A percentile compares a stretch with the other conserved stretches of the same genome.
Conservation (phyloP, 164 flowering plant species). For the Liriodendron chinense region DNA sequence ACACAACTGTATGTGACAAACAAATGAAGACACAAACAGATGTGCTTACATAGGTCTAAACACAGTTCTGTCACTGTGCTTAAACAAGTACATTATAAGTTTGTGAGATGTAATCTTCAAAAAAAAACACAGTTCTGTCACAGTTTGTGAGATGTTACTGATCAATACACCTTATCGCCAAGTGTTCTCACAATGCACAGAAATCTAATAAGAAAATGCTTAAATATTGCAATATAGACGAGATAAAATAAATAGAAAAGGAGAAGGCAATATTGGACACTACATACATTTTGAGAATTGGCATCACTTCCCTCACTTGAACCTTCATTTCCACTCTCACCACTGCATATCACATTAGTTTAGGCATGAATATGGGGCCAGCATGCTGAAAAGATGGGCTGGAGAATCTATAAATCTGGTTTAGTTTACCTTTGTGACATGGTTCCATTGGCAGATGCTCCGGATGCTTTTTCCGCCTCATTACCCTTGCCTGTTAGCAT, state of each 20-base stretch:
- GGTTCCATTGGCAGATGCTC: constrained; percentile 28
- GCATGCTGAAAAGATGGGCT: background rate
- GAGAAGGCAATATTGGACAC: background rate
- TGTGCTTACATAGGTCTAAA: too few relatives aligned
- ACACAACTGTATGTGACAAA: too few relatives aligned
- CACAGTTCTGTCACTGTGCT: too few relatives aligned
- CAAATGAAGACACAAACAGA: too few relatives aligned
- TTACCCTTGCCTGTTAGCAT: constrained; percentile 45
- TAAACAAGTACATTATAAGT: too few relatives aligned
- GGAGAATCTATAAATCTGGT: background rate
- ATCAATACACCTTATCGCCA: too few relatives aligned
- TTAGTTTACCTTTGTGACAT: constrained; percentile 22
- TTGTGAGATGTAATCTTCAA: too few relatives aligned
- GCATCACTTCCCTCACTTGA: constrained; percentile 39
- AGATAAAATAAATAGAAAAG: background rate
- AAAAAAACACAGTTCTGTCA: too few relatives aligned
- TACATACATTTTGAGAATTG: constrained; percentile 29
- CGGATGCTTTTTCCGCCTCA: constrained; percentile 39
- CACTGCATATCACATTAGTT: constrained; percentile 21
- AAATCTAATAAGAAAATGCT: too few relatives aligned
- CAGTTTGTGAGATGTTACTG: too few relatives aligned
- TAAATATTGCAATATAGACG: background rate
- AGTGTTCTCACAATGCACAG: too few relatives aligned
- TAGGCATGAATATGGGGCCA: constrained; percentile 6
- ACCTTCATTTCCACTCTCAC: constrained; percentile 29